Percentiles rank a stretch among this genome's conserved stretches.
Conservation (phyloP, 208 protist genomes). For the Lotmaria passim region DNA sequence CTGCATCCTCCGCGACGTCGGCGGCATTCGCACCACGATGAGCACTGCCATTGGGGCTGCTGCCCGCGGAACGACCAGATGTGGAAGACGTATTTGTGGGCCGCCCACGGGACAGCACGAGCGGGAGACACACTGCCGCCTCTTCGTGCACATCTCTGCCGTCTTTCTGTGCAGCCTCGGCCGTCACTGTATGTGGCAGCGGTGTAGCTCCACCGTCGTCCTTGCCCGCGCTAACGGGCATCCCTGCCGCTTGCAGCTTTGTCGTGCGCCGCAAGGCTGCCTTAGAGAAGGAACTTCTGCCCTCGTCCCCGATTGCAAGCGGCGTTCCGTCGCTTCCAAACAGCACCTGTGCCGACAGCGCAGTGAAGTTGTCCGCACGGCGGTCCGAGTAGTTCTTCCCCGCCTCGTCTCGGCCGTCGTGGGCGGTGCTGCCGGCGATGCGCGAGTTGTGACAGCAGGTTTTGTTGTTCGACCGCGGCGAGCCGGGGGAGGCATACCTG, state of each 20-base stretch:
- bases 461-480: not conserved
- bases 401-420: not conserved
- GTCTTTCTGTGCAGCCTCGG: not conserved
- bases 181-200: not conserved
- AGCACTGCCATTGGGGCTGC: not conserved
- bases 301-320: not conserved
- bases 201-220: not conserved
- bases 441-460: constrained; percentile 3
- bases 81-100: not conserved
- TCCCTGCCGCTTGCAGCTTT: not conserved
- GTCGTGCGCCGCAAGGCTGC: not conserved
- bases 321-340: not conserved
- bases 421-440: not conserved
- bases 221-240: not conserved
- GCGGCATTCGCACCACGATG: no score
- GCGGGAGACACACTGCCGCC: constrained; percentile 1
- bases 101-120: not conserved
- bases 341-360: not conserved
- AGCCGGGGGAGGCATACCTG: not conserved
- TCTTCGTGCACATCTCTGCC: not conserved
- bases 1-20: not conserved
- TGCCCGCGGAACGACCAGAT: not conserved
- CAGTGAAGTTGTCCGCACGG: not conserved
- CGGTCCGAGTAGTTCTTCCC: not conserved
- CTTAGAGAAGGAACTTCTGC: not conserved